Evolutionary conservation across 768 basidiomycete genomes (phyloP).

Genomic region (Naganishia randhawae): DNA sequence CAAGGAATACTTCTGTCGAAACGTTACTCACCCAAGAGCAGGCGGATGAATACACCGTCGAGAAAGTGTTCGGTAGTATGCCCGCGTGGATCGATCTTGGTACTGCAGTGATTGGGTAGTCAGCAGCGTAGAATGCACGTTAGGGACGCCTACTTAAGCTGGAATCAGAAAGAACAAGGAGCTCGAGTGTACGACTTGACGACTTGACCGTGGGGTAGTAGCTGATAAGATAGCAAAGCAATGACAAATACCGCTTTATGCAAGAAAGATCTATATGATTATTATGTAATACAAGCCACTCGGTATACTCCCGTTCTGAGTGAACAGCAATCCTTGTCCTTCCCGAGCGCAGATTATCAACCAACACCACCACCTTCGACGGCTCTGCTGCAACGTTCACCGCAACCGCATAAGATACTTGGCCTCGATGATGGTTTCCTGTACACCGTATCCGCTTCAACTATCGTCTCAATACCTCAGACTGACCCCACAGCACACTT

Average conservation of each 20-base stretch:
- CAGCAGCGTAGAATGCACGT: no score
- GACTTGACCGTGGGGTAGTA: no score
- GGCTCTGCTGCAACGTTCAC: no score
- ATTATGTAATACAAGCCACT: background rate
- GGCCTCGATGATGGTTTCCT: no score
- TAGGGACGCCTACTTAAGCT: no score
- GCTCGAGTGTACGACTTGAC: no score
- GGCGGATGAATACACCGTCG: constrained; percentile 7
- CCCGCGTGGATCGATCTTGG: constrained; percentile 23
- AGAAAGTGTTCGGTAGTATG: constrained; percentile 22
- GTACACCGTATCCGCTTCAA: background rate
- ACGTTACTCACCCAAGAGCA: constrained; percentile 5
- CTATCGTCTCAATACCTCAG: no score
- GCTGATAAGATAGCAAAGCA: background rate
- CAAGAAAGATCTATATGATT: background rate
- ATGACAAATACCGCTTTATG: background rate
- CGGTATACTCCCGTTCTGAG: background rate
- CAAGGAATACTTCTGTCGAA: constrained; percentile 8
- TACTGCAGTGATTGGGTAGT: background rate
- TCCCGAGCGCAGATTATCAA: no score
- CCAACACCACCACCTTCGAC: no score
- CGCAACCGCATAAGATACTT: no score
- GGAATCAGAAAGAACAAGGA: no score
- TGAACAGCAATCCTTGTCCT: background rate
- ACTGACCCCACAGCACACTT: background rate